Evolutionary conservation across 2,329 filamentous ascomycete genomes (phyloP), one percentile per base, ranked within the genome.

Genomic region (Fusarium multiceps): DNA sequence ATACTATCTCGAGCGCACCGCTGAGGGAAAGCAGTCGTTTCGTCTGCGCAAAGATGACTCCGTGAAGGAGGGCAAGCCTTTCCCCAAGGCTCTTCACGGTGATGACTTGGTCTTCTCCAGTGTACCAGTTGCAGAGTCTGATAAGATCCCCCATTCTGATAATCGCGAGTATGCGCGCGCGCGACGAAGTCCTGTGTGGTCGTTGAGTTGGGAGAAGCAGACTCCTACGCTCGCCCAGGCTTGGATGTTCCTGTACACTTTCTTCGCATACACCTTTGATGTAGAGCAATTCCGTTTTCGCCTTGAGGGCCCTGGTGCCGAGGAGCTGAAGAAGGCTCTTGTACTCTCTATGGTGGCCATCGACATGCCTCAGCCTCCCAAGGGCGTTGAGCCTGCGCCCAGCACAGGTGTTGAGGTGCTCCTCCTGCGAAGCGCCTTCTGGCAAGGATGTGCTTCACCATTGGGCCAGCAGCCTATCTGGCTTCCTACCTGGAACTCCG

Each of bases 381-480:
- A 71, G 45, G 60, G 48, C 21, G 62, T 67, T 85, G 83, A 63
- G 8, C 54, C 71, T 27, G 63, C 72, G 59, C 68, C 72, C 61
- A 43, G 68, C 61, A 21, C 72, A 28, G 75, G 72, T 20, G 75
- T 80, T 37, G 80, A 74, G 74, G 74, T 77, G 40, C 74, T 86
- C 46, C 70, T 85, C 63, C 80, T 84, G 55, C 82, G 84, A 60
- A 80, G 80, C 76, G 79, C 87, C 40, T 91, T 91, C 81, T 91
- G 89, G 88, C 89, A 91, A 73, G 89, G 89, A 54, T 89, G 88
- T 18, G 89, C 84, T 23, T 90, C 89, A 3, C 89, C 89, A 11
- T 83, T 89, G 59, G 89, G 89, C n/a, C 79, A 87, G 27, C 87
- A 88, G 45, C 83, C 88, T 12, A 83, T 85, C 68, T 90, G 89